Percentiles rank a stretch among this genome's conserved stretches.
Evolutionary conservation across 2,329 filamentous ascomycete genomes (phyloP).

Genomic region (Ophiocordyceps camponoti-leonardi): DNA sequence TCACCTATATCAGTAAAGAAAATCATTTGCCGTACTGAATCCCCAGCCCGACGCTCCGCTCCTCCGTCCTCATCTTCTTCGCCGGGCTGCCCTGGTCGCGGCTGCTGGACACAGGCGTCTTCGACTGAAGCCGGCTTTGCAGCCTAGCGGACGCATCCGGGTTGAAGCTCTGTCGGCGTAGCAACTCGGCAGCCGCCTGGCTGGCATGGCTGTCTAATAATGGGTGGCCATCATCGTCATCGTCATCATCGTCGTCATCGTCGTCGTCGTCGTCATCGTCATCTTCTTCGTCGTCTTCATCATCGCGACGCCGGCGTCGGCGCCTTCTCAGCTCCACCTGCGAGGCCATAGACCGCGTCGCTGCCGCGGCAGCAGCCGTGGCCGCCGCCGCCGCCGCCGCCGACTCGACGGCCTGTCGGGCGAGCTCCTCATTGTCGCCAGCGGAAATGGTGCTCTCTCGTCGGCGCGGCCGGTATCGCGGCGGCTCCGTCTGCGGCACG

Average conservation of each 20-base stretch:
- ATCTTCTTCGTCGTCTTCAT: constrained; percentile 8
- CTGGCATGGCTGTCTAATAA: constrained; percentile 61
- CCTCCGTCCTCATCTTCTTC: constrained; percentile 30
- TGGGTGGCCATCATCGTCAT: constrained; percentile 19
- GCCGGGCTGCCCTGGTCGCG: constrained; percentile 26
- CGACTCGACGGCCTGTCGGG: constrained; percentile 33
- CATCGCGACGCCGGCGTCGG: constrained; percentile 7
- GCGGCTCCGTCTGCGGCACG: constrained; percentile 41
- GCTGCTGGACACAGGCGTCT: constrained; percentile 17
- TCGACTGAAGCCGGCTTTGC: constrained; percentile 33
- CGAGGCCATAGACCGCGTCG: constrained; percentile 12
- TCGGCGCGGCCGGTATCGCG: constrained; percentile 27
- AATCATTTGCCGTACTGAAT: constrained; percentile 26
- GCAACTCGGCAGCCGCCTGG: constrained; percentile 58
- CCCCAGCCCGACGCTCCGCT: constrained; percentile 29
- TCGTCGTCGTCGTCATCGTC: constrained; percentile 12
- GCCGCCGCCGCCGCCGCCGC: constrained; percentile 35
- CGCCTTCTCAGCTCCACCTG: constrained; percentile 9
- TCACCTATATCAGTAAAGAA: too few relatives aligned
- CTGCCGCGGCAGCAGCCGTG: constrained; percentile 7
- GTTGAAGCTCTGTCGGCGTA: constrained; percentile 37
- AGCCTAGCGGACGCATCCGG: constrained; percentile 28
- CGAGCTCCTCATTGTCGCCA: constrained; percentile 40
- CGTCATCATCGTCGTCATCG: constrained; percentile 2
- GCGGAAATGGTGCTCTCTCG: constrained; percentile 76